Evolutionary conservation across 306 rosid species (phyloP), one percentile per base, ranked within the genome.

Genomic region (Acmispon strigosus): DNA sequence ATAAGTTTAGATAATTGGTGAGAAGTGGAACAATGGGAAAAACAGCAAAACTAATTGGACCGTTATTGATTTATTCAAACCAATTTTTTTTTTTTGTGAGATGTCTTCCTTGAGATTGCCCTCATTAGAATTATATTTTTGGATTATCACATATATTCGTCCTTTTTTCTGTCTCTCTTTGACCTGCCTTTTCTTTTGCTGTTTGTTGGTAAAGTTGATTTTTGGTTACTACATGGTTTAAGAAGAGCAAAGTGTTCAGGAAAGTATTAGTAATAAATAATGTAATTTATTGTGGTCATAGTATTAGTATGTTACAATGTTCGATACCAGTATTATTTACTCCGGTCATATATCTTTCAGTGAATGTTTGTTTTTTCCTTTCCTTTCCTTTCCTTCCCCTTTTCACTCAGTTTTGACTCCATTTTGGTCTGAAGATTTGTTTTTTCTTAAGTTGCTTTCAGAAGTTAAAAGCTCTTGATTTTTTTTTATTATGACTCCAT

Each of bases 181-280:
- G 27, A 36, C 44, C 45, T 34, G 66, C n/a, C 7, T 55, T 29
- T 58, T 72, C 62, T 49, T 52, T 44, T 10, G 24, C 18, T 29
- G 62, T 54, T 72, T 41, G 51, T 69, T 55, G 45, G 59, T 22
- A 39, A 57, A 13, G 27, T 42, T 37, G 54, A 12, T 18, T 78
- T 76, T 70, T 48, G 44, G 48, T 20, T 66, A 59, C 24, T 39
- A 50, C 77, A 15, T 73, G 54, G 41, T 36, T 19, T 59, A 51
- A 36, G 63, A 29, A 59, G 47, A 43, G 18, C 34, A 5, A 17
- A 62, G 44, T 42, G 19, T 62, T 53, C 22, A 54, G 52, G 29
- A 51, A 75, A 42, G 50, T 69, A 32, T 44, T 50, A 39, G 32
- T 48, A 59, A 47, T 59, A 12, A 36, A 17, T 4, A 13, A 42